Base-by-base conservation (phyloP, 2,329 filamentous ascomycete species). In the Catunica adiposa region DNA sequence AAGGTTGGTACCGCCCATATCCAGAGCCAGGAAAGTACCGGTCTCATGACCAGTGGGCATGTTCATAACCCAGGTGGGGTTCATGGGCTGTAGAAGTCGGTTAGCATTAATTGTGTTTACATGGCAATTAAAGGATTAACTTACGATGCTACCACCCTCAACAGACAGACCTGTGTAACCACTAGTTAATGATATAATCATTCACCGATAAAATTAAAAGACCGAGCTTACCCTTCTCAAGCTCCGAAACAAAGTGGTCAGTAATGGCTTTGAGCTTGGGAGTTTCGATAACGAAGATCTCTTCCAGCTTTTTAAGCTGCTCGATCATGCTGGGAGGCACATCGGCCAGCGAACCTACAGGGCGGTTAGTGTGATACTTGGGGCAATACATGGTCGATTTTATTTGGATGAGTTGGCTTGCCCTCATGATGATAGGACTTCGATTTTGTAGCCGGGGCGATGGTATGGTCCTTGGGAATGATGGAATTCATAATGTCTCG, bases 1-100 rank as follows among this genome's bases (percentile, higher is more conserved):
- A 60, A 96, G 73, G 69, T 97, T 97, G 64, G 90, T 97, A 63
- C 90, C 90, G 57, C 90, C 90, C 85, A 97, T 94, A 66, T 97
- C 90, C 44, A 97, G 76, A 56, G 90, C 89, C 40, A 97, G 75
- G 68, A 82, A 95, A 14, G 84, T 92, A 59, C 90, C 90, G 7
- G 82, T 86, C 69, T 96, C 90, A 61, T 89, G 70, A 61, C 90
- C 90, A 66, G 84, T 84, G 22, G 90, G 90, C 68, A 88, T 88
- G 50, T 79, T 79, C 81, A 94, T 89, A 60, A 94, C 89, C 90
- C 90, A 96, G 56, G 89, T 94, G 58, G 90, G 86, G 71, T 96
- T 96, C 90, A 97, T 96, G 59, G 90, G 89, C 87, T 94, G 29
- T 11, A 34, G 29, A 11, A 62, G 48, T 5, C 29, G 4, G 20